These are phyloP conservation scores for Barnettozyma hawaiiensis DNA, from an alignment of 1,139 yeast genomes.

Conservation along the genomic window DNA sequence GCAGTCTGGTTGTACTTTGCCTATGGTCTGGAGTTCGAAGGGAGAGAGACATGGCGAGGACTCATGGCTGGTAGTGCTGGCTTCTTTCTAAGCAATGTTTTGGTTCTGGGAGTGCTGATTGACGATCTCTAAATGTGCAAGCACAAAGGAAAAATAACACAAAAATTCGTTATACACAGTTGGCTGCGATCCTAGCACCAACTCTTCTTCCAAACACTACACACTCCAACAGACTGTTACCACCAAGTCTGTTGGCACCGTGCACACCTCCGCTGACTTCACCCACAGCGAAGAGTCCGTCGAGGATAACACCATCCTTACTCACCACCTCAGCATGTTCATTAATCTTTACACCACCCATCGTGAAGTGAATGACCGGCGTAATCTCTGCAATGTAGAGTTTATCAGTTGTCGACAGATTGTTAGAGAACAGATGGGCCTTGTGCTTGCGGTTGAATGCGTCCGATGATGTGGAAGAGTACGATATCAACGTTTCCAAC, in stretches of 20 bases:
- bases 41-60: conserved; percentile 57
- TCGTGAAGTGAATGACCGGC: conserved; percentile 77
- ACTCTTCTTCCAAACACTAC: conserved; percentile 67
- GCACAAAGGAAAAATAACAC: too few relatives aligned
- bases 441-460: conserved; percentile 28
- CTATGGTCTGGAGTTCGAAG: conserved; percentile 75
- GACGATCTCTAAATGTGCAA: conserved; percentile 13
- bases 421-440: conserved; percentile 26
- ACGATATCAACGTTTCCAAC: conserved; percentile 40
- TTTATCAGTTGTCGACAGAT: conserved; percentile 22
- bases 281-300: conserved; percentile 71
- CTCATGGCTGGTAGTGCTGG: conserved; percentile 50
- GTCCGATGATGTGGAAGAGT: conserved; percentile 41
- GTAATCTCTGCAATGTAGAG: conserved; percentile 44
- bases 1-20: conserved; percentile 77
- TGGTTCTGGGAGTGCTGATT: conserved; percentile 56
- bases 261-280: conserved; percentile 83
- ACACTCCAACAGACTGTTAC: conserved; percentile 71
- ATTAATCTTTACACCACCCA: conserved; percentile 79
- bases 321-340: conserved; percentile 50
- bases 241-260: conserved; percentile 73
- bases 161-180: neutral
- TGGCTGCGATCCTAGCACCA: conserved; percentile 18
- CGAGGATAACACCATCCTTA: conserved; percentile 40
- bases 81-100: conserved; percentile 69